Base-by-base conservation (phyloP, 441 rosid species). In the Pelargonium citronellum region DNA sequence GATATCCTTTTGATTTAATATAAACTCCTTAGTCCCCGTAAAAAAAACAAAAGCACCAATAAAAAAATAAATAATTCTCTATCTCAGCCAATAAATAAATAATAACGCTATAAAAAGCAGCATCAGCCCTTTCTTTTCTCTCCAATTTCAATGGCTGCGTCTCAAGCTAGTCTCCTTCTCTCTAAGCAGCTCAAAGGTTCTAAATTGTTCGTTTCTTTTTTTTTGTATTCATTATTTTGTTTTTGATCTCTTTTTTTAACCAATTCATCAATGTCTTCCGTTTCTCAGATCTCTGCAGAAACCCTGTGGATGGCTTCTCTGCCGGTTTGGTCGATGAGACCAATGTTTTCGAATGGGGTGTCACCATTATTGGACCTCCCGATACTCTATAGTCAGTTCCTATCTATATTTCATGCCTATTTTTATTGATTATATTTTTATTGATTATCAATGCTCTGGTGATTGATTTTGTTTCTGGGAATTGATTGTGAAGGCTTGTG, bases 151-250 rank as follows among this genome's bases (percentile, higher is more conserved):
- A 89, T 89, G 95, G 86, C 95, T 53, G 73, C 69, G 13, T 71
- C 89, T 49, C 97, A 91, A 83, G 95, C 91, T 6, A 83, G 85
- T 72, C 91, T 89, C 64, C 95, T 89, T 72, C 90, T 89, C 37
- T 91, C 85, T 74, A 91, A 87, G 84, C 97, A 91, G 73, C 92
- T 91, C 68, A 86, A 72, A 85, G 97, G 95, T 87, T 51, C 62
- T 3, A 15, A 30, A 47, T 47, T 57, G 30, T 27, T 27, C 30
- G 27, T 24, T 0, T 24, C 27, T 2, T 27, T 0, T 27, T 3
- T 27, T 27, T 27, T 27, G 3, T 27, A 2, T 27, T 27, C 3
- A 27, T 27, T 27, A 27, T 27, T 27, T 27, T 27, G 30, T 1
- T 27, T 27, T 27, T 27, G 30, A 27, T 27, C 30, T 27, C 3